Evolutionary conservation across 73 alveolate genomes (phyloP), one percentile per base, ranked within the genome.

Genomic region (Stentor coeruleus): DNA sequence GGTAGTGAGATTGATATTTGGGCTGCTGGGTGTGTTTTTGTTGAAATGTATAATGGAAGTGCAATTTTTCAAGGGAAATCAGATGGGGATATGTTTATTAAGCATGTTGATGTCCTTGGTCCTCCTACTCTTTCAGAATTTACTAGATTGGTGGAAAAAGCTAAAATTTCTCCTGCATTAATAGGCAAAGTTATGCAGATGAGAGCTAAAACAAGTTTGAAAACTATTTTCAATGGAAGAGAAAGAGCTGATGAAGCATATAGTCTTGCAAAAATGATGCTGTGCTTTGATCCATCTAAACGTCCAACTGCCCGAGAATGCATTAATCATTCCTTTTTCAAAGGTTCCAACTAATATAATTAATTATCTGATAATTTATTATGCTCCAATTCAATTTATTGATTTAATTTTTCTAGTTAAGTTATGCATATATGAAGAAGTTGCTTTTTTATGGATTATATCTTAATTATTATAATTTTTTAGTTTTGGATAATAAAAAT

Each of bases 1-100:
- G 82, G 86, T 57, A 76, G 59, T 30, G 77, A 88, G 42, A 94
- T 95, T 59, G 99, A 95, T 84, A 94, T 95, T 55, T 95, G 96
- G 96, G 91, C 97, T 30, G 87, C 88, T 3, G 99, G 98, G 35
- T 95, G 99, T 75, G 92, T 95, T 59, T 74, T 95, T 30, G 89
- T 88, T 60, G 98, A 95, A 85, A 75, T 95, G 76, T 76, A 88
- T 72, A 88, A 91, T 49, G 88, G 87, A 39, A 66, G 73, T 3
- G 95, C 97, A 33, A 82, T 91, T 30, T 93, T 93, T 74, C 95
- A 92, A n/a, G 98, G 99, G 3, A 90, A 89, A 33, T 85, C 85
- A 38, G 99, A 95, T 82, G 97, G 98, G 74, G 86, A 83, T 39
- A 15, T 74, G 58, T 30, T 83, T 33, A 73, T 73, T 66, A 30